Evolutionary conservation across 768 basidiomycete species (phyloP).

Genomic region (Hypsizygus marmoreus): DNA sequence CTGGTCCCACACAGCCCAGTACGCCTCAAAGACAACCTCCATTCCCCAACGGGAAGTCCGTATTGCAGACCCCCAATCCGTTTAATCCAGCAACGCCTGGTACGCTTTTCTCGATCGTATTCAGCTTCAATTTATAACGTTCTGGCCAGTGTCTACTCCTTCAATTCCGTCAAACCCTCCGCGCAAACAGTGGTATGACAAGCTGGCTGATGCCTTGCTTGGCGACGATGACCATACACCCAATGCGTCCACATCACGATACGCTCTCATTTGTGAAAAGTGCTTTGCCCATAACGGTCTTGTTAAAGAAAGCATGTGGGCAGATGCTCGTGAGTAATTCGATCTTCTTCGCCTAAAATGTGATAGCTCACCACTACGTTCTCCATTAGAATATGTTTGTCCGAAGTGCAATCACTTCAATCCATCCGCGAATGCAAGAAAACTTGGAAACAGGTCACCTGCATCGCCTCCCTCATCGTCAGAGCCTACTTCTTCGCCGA

Average conservation of each 20-base stretch:
- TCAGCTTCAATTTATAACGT: background rate
- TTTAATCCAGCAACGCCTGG: slow-evolving; percentile 5
- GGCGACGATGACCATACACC: slow-evolving; percentile 67
- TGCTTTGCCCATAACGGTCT: slow-evolving; percentile 91
- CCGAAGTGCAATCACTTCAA: slow-evolving; percentile 89
- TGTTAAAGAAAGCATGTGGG: slow-evolving; percentile 80
- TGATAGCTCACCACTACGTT: background rate
- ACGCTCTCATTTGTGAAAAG: slow-evolving; percentile 86
- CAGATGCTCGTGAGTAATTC: slow-evolving; percentile 70
- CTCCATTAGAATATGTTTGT: slow-evolving; percentile 73
- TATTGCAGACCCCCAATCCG: slow-evolving; percentile 7
- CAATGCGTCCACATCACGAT: slow-evolving; percentile 53
- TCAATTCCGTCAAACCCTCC: slow-evolving; percentile 44
- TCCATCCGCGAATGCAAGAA: slow-evolving; percentile 42
- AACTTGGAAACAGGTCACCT: slow-evolving; percentile 21
- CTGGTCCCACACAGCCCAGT: slow-evolving; percentile 16
- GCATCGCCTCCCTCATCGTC: slow-evolving; percentile 18
- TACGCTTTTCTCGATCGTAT: slow-evolving; percentile 2
- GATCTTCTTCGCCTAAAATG: background rate
- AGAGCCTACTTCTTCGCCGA: slow-evolving; percentile 8
- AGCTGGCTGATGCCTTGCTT: slow-evolving; percentile 81
- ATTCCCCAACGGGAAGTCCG: slow-evolving; percentile 22
- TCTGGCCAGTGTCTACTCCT: slow-evolving; percentile 7
- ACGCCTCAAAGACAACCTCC: slow-evolving; percentile 27
- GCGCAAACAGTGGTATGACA: slow-evolving; percentile 84